Evolutionary conservation across 2,329 filamentous ascomycete species (phyloP).

Genomic region (Apiospora hydei): DNA sequence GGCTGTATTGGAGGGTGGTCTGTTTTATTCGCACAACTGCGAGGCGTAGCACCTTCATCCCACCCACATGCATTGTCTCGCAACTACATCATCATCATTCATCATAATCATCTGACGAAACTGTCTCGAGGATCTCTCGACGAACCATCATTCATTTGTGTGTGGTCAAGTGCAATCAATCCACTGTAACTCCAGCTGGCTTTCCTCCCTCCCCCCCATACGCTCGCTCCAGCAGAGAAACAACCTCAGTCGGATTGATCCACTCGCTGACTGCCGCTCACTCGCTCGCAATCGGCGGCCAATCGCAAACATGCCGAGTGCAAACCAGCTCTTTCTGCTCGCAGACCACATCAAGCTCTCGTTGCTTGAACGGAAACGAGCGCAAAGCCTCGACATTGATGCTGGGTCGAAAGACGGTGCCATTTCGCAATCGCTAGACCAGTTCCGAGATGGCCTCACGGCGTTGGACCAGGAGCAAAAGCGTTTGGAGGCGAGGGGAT

Average conservation of each 20-base stretch:
- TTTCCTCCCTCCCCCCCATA: background rate
- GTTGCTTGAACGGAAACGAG: conserved; percentile 88
- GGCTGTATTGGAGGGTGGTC: too few species aligned
- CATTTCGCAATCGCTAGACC: conserved; percentile 87
- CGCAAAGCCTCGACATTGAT: conserved; percentile 80
- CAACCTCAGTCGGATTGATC: background rate
- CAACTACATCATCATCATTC: conserved; percentile 19
- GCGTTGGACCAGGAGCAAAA: conserved; percentile 69
- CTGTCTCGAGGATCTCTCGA: background rate
- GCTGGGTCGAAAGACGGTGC: conserved; percentile 85
- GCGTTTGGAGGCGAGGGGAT: conserved; percentile 69
- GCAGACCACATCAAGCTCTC: conserved; percentile 98
- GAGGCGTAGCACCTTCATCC: too few species aligned
- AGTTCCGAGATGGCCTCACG: conserved; percentile 81
- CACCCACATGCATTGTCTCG: background rate
- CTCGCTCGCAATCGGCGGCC: conserved; percentile 5
- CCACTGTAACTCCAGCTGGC: background rate
- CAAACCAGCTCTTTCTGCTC: conserved; percentile 85
- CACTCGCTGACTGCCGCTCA: background rate
- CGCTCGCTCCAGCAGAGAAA: background rate
- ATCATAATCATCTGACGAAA: conserved; percentile 1
- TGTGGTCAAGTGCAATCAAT: background rate
- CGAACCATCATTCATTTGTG: background rate
- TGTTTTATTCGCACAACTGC: too few species aligned
- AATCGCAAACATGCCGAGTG: conserved; percentile 57